Conservation (phyloP, 495 filamentous ascomycete genomes). For the Aspergillus cristatus region DNA sequence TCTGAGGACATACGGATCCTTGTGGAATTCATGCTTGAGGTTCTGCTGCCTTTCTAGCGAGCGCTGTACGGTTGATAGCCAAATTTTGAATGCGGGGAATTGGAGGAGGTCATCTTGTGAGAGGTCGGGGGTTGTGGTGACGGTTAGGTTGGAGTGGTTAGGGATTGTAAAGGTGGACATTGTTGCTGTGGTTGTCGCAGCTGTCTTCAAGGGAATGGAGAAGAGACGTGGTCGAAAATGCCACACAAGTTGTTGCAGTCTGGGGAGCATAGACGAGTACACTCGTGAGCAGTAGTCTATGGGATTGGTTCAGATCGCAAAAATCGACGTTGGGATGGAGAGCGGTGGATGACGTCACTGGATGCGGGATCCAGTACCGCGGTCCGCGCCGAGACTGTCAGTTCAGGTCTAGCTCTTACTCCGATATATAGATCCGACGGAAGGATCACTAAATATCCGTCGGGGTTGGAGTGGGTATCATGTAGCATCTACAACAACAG, state of each 20-base stretch:
- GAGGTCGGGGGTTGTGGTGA: slow-evolving; percentile 51
- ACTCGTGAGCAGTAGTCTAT: neutral
- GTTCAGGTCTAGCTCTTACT: too few relatives aligned
- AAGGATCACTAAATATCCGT: too few relatives aligned
- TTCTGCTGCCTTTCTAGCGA: slow-evolving; percentile 55
- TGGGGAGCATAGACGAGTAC: neutral
- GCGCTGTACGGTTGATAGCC: slow-evolving; percentile 58
- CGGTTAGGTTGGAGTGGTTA: slow-evolving; percentile 17
- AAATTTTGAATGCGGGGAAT: slow-evolving; percentile 65
- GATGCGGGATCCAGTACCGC: too few relatives aligned
- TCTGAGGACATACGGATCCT: slow-evolving; percentile 58
- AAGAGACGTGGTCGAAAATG: neutral
- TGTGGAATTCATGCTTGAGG: slow-evolving; percentile 59
- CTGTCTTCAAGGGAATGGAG: neutral
- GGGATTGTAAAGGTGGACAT: slow-evolving; percentile 44
- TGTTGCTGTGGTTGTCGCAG: slow-evolving; percentile 4
- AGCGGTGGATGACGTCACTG: too few relatives aligned
- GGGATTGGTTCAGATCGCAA: too few relatives aligned
- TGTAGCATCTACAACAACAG: too few relatives aligned
- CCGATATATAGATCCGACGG: too few relatives aligned
- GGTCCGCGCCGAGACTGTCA: too few relatives aligned
- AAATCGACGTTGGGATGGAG: too few relatives aligned
- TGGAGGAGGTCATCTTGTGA: slow-evolving; percentile 52
- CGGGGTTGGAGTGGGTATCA: too few relatives aligned
- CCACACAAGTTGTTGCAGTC: neutral